phyloP scores from a whole-genome alignment of 768 basidiomycete genomes.

The Amanita molliuscula region DNA sequence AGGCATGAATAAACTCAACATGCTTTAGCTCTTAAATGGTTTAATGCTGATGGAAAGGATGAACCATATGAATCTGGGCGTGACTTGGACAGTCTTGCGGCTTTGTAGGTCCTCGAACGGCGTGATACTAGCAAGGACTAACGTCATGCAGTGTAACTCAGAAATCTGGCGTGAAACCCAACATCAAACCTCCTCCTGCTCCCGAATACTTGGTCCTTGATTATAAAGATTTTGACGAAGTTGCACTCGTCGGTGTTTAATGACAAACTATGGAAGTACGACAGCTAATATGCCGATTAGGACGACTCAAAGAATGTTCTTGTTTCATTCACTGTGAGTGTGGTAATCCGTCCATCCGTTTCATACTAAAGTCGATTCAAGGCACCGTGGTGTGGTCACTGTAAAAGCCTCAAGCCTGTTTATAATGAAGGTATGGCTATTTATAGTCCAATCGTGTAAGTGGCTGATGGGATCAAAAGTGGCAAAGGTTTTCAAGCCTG shows the following conservation, averaged over 20 bases:
- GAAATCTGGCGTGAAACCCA: conserved; percentile 79
- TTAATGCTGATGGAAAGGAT: conserved; percentile 54
- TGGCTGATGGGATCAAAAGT: conserved; percentile 29
- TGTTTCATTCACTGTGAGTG: conserved; percentile 67
- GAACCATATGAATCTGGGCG: conserved; percentile 70
- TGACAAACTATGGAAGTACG: neutral
- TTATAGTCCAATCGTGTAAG: neutral
- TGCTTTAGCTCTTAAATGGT: conserved; percentile 80
- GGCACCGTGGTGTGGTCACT: conserved; percentile 90
- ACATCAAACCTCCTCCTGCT: conserved; percentile 75
- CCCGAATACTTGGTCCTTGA: conserved; percentile 62
- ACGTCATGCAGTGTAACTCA: conserved; percentile 45
- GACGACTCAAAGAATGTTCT: conserved; percentile 72
- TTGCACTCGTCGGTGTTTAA: conserved; percentile 45
- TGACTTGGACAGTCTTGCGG: conserved; percentile 66
- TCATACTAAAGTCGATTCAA: conserved; percentile 13
- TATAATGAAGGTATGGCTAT: conserved; percentile 60
- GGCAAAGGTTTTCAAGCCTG: conserved; percentile 67
- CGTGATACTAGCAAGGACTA: neutral
- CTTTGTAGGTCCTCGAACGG: conserved; percentile 46
- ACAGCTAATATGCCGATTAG: conserved; percentile 18
- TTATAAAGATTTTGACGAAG: conserved; percentile 60
- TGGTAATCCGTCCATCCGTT: conserved; percentile 4
- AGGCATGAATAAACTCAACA: neutral
- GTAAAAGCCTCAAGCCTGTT: conserved; percentile 81